Evolutionary conservation across 164 flowering plant genomes (phyloP), one percentile per base, ranked within the genome.

Genomic region (Tetracentron sinense): DNA sequence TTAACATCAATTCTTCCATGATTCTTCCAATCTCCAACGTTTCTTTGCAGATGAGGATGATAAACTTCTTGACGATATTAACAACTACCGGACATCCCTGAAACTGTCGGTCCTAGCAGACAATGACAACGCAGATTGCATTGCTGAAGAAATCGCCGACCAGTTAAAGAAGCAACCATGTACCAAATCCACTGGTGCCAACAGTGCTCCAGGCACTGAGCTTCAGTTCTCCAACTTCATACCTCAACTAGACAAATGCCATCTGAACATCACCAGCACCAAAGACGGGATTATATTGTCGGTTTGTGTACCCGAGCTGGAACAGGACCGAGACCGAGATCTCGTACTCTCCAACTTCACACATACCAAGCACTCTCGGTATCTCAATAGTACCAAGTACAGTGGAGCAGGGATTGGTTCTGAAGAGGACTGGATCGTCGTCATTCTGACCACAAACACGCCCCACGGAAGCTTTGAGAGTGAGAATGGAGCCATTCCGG

Each of bases 261-360:
- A 82, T 74, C 77, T 89, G 58, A 85, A 83, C 69, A 51, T 81
- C 69, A 66, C 80, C 38, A 61, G 70, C 75, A 87, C 96, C 2
- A 75, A 71, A 63, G 89, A 82, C 48, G 90, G 96, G 1, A 33
- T 30, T 4, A 49, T 85, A 62, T 56, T 87, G 84, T 92, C 92
- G 29, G 90, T 86, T 23, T 87, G 96, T 51, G 90, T 89, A 63
- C 92, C 89, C 15, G 61, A n/a, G n/a, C n/a, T n/a, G n/a, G n/a
- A n/a, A n/a, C n/a, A n/a, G n/a, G n/a, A 73, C 68, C 77, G 82
- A 42, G 83, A 28, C 6, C 67, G 81, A 2, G 59, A 59, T 26
- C 74, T 78, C 0, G 86, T 92, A 22, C 86, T 92, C 12, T 62
- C 86, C 0, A 92, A 92, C 72, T 92, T 72, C 75, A 92, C 98